These are phyloP conservation scores for Allodekkera sacchari DNA, from an alignment of 805 yeast genomes.

Conservation along the genomic window DNA sequence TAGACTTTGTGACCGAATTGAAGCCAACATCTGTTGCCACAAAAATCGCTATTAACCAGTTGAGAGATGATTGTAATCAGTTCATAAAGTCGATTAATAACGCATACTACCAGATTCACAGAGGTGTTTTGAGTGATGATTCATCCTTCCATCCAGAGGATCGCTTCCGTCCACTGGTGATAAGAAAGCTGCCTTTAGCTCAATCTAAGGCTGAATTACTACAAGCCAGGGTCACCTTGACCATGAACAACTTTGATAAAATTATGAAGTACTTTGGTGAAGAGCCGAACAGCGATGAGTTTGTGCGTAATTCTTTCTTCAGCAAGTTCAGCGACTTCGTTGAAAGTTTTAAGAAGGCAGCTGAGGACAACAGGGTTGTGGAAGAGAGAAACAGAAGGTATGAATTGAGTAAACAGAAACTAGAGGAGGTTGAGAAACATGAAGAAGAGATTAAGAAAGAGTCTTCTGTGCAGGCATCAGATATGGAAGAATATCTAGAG, in stretches of 20 bases:
- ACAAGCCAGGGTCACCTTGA: constrained; percentile 51
- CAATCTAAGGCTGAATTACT: constrained; percentile 58
- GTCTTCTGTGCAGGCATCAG: constrained; percentile 26
- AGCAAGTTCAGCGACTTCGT: constrained; percentile 74
- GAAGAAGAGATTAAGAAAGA: constrained; percentile 34
- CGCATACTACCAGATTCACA: constrained; percentile 63
- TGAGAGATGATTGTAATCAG: constrained; percentile 62
- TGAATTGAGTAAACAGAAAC: constrained; percentile 64
- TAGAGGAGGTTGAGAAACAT: constrained; percentile 28
- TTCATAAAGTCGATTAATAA: constrained; percentile 55
- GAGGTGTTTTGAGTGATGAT: constrained; percentile 81
- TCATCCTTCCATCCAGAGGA: constrained; percentile 78
- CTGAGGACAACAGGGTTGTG: constrained; percentile 62
- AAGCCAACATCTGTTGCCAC: constrained; percentile 50
- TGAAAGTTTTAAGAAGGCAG: constrained; percentile 70
- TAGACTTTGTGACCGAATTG: constrained; percentile 67
- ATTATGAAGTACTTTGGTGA: constrained; percentile 89
- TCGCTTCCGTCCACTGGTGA: constrained; percentile 49
- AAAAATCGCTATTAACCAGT: constrained; percentile 74
- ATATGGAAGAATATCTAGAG: constrained; percentile 83
- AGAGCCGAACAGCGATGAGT: constrained; percentile 55
- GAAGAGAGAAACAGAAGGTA: constrained; percentile 78
- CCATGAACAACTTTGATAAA: constrained; percentile 56
- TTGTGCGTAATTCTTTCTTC: constrained; percentile 64
- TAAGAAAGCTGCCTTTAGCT: constrained; percentile 68